Evolutionary conservation across 768 basidiomycete species (phyloP).

Genomic region (Coprinopsis marcescibilis): DNA sequence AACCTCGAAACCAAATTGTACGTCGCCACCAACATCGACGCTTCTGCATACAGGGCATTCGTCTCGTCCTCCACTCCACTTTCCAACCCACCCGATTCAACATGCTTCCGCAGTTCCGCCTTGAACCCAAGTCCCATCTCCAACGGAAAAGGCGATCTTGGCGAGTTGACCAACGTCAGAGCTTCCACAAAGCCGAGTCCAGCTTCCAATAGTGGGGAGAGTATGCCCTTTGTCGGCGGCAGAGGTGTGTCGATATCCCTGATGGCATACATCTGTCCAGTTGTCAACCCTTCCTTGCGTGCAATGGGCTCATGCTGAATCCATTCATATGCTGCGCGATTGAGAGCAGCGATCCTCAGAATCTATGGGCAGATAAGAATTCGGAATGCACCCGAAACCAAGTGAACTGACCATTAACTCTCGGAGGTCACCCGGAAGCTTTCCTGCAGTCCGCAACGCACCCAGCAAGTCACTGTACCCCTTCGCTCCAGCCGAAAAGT

Average conservation of each 20-base stretch:
- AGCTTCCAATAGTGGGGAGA: constrained; percentile 43
- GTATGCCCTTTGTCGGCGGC: constrained; percentile 27
- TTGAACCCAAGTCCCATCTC: constrained; percentile 36
- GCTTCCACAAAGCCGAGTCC: constrained; percentile 55
- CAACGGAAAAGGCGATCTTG: constrained; percentile 33
- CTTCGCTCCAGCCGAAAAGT: constrained; percentile 41
- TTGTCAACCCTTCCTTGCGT: constrained; percentile 42
- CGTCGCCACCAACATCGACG: constrained; percentile 42
- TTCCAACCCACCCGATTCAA: constrained; percentile 13
- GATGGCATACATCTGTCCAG: constrained; percentile 48
- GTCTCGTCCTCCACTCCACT: constrained; percentile 22
- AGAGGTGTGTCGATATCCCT: constrained; percentile 41
- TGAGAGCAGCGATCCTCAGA: constrained; percentile 45
- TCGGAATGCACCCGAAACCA: background rate
- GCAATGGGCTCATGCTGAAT: constrained; percentile 51
- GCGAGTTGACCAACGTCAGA: constrained; percentile 42
- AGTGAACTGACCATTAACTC: constrained; percentile 42
- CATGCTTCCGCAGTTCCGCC: constrained; percentile 26
- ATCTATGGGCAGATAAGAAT: constrained; percentile 27
- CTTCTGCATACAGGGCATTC: constrained; percentile 50
- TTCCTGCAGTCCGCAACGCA: constrained; percentile 42
- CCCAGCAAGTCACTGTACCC: constrained; percentile 48
- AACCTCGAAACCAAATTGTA: constrained; percentile 74
- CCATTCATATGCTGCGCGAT: constrained; percentile 49
- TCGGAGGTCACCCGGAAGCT: constrained; percentile 40